phyloP scores from a whole-genome alignment of 2,329 filamentous ascomycete genomes.

The Hymenotorrendiella dingleyae region DNA sequence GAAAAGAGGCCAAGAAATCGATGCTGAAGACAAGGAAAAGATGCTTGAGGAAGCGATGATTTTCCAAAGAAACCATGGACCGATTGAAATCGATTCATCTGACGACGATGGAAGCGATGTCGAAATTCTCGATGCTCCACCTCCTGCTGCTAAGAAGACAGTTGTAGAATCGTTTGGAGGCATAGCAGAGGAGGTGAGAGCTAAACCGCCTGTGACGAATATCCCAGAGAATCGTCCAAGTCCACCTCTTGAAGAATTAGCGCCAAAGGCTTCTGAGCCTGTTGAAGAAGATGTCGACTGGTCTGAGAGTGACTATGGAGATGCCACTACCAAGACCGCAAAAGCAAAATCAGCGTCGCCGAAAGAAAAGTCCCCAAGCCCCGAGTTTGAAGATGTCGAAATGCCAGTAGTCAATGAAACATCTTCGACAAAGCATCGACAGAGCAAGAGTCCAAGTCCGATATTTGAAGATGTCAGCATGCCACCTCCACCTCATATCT shows the following conservation, averaged over 20 bases:
- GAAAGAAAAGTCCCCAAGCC: conserved; percentile 34
- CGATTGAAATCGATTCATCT: conserved; percentile 59
- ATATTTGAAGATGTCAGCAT: conserved; percentile 21
- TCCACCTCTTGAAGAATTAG: neutral
- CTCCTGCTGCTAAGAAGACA: conserved; percentile 18
- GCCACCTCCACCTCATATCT: conserved; percentile 8
- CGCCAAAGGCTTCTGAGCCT: conserved; percentile 1
- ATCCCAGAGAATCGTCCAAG: conserved; percentile 21
- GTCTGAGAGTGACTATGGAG: conserved; percentile 45
- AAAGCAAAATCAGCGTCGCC: conserved; percentile 14
- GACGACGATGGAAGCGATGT: conserved; percentile 47
- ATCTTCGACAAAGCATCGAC: neutral
- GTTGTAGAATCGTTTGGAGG: conserved; percentile 10
- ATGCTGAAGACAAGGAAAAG: conserved; percentile 55
- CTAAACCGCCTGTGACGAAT: conserved; percentile 19
- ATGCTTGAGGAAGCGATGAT: conserved; percentile 50
- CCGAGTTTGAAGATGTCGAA: conserved; percentile 46
- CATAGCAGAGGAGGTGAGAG: conserved; percentile 30
- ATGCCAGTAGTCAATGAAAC: conserved; percentile 22
- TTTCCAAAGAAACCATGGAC: conserved; percentile 40
- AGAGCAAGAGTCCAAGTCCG: conserved; percentile 14
- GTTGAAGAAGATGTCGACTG: conserved; percentile 39
- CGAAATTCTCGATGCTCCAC: conserved; percentile 48
- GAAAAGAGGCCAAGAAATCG: conserved; percentile 51
- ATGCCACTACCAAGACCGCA: conserved; percentile 12